Evolutionary conservation across 2,329 filamentous ascomycete species (phyloP), one percentile per base, ranked within the genome.

Genomic region (Neophaeococcomyces aloes): DNA sequence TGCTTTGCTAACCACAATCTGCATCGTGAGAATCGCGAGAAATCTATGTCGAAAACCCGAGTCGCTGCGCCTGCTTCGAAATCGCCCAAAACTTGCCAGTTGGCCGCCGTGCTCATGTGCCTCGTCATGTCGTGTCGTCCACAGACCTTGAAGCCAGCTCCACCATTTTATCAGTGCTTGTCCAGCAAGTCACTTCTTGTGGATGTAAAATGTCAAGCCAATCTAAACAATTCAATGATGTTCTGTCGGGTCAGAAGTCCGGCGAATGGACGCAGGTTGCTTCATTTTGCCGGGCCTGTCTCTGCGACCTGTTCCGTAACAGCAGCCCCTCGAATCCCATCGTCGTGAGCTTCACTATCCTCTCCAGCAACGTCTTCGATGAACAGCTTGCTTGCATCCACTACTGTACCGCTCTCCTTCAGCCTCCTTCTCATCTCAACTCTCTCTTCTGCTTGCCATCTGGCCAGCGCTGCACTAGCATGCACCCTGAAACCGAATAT

Each of bases 401-500:
- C 37, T 48, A 94, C 84, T 11, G 95, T 73, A 25, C 69, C 69
- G 27, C 67, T 64, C 49, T 80, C 78, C 54, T 81, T 72, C 51
- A 98, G 70, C 32, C 88, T 74, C 42, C 78, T 74, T 56, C 86
- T 81, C 82, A 94, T 86, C 36, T 87, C 79, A 44, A 89, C 82
- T 48, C 87, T 75, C 60, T 84, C 78, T 34, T 72, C 73, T 59
- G 85, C 81, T 66, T 98, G 91, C 91, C 91, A 98, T 57, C 91
- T 78, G 53, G 87, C 79, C 54, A 98, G 70, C 2, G 89, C 81
- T 1, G 91, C 89, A 13, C 83, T 76, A 3, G 87, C 85, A 66
- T 98, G 91, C 4, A 98, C 87, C 59, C 86, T 86, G 73, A 98
- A 98, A 27, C 91, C 91, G 63, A 91, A 98, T 48, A 94, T 83